Evolutionary conservation across 768 basidiomycete species (phyloP), one percentile per base, ranked within the genome.

Genomic region (Strobilomyces echinocephalus): DNA sequence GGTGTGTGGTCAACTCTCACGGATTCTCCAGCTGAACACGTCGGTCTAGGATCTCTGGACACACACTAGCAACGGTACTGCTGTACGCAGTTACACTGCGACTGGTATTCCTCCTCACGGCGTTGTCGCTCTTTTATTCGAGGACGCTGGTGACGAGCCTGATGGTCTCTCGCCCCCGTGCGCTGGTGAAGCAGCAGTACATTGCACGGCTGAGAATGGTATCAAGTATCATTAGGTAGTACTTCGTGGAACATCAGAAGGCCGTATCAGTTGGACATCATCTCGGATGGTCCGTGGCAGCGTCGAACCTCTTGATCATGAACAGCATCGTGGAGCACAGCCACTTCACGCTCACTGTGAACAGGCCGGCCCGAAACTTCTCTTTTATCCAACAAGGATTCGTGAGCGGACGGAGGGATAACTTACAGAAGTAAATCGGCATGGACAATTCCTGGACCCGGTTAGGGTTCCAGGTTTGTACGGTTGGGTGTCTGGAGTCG

Each of bases 81-180:
- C 81, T 3, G 73, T 84, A 33, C 78, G 85, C 7, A 79, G 73
- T 61, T 78, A 84, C 60, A 70, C 67, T 2, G 75, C 74, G 2
- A 51, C 60, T 3, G 65, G 61, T n/a, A 78, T 87, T 4, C 79
- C 81, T 8, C 62, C 82, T 4, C 87, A 87, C 57, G 83, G 85
- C 3, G 84, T 87, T 35, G 79, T 79, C 20, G 86, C 84, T 21
- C 66, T 88, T 4, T 66, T 88, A 36, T 64, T 88, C 55, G 77
- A 75, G 46, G 87, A 88, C 57, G 81, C 79, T 10, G 85, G 87
- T 7, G 74, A 86, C 49, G 86, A 87, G 65, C 85, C 86, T n/a
- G 69, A 57, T 34, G 83, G 78, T 11, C 72, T 78, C 2, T 68
- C 69, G 54, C 85, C 84, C 1, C 74, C 73, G 16, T 87, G 86